Evolutionary conservation across 1,139 yeast species (phyloP), one percentile per base, ranked within the genome.

Genomic region (Insectozyma bohioensis): DNA sequence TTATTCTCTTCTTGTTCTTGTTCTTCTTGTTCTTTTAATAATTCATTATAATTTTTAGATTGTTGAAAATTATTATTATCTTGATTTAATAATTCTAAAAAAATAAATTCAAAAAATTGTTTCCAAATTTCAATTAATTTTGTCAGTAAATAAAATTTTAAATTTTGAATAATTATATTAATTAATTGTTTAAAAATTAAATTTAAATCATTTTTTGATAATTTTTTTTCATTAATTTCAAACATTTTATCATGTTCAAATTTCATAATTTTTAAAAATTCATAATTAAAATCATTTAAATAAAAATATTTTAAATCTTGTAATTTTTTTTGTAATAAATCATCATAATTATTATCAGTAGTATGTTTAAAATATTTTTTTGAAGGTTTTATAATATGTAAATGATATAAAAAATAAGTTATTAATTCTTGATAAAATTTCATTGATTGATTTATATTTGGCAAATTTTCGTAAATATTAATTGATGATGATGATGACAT

Each of bases 391-490:
- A 40, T 30, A 4, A 25, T 28, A 35, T 31, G 42, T 27, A 28
- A 53, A 37, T 7, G 43, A 41, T 31, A 41, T 42, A 64, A 47
- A 20, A 58, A 46, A 35, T 56, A 56, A 29, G 63, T 69, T 25
- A 61, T 27, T n/a, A 59, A 34, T 24, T 60, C 65, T 25, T 45
- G 36, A 33, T 59, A 58, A 30, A 61, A 56, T 6, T 42, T 36
- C 26, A 48, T 47, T 24, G 56, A 41, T 26, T 52, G 53, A 19
- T 41, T 39, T 22, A 58, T 43, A n/a, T 54, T 45, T 2, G 72
- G 72, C 28, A 66, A 44, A 26, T 49, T 38, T 12, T 56, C 61
- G 37, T 52, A 55, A 39, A 50, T 54, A 30, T 54, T 46, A 15
- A 46, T 31, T 6, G 33, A 48, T 42, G 40, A 48, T 31, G 51